Conservation (phyloP, 2,329 filamentous ascomycete species). For the Apiospora malaysiana region DNA sequence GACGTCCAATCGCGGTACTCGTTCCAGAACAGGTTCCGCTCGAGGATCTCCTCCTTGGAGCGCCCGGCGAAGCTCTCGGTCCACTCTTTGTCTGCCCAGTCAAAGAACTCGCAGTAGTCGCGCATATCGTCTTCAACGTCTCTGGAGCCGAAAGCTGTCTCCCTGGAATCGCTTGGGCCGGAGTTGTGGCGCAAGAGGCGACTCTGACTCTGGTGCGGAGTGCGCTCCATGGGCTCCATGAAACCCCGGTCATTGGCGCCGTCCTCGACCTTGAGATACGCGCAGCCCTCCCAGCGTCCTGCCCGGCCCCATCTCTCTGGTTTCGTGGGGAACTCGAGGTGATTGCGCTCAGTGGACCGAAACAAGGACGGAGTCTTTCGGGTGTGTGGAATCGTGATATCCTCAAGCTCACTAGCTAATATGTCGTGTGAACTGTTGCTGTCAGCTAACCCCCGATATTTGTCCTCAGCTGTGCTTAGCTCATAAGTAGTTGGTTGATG, state of each 20-base stretch:
- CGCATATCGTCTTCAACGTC: neutral
- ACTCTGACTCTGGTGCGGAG: neutral
- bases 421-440: neutral
- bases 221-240: constrained; percentile 4
- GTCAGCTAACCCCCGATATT: neutral
- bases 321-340: neutral
- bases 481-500: neutral
- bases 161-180: neutral
- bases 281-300: neutral
- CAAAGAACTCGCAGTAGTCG: neutral
- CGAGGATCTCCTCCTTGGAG: constrained; percentile 2
- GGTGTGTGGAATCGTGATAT: neutral
- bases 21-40: neutral
- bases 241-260: neutral
- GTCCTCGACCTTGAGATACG: neutral
- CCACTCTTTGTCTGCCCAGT: constrained; percentile 1
- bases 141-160: neutral
- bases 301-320: neutral
- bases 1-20: neutral
- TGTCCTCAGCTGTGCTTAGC: neutral
- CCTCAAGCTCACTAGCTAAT: neutral
- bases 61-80: neutral
- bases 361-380: neutral
- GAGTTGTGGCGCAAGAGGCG: neutral
- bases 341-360: neutral